phyloP scores from a whole-genome alignment of 345 rosid species.

The Eucalyptus microcorys region DNA sequence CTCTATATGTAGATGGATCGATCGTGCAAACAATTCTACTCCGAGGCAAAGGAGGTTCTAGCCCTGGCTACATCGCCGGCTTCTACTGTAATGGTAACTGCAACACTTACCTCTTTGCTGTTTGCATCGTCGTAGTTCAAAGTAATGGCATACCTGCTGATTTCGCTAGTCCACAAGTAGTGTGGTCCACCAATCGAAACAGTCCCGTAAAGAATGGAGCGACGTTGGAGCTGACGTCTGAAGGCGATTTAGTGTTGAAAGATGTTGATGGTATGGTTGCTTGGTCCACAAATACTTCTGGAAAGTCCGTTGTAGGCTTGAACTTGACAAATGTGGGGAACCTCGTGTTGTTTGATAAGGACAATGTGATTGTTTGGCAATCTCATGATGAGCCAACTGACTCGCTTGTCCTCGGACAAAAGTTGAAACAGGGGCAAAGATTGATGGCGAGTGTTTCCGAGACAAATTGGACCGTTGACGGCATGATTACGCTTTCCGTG shows the following conservation, averaged over 20 bases:
- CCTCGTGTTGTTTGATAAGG: no score
- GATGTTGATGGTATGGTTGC: no score
- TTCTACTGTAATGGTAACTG: no score
- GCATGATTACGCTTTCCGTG: fast-evolving
- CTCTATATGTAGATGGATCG: fast-evolving
- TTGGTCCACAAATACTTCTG: no score
- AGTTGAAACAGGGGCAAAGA: fast-evolving
- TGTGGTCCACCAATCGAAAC: no score
- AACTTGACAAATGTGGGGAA: no score
- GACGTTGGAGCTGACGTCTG: fast-evolving
- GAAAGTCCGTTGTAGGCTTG: no score
- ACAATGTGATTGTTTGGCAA: fast-evolving
- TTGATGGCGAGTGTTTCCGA: fast-evolving
- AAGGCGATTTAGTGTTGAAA: no score
- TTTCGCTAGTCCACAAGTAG: no score
- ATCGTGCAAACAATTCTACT: fast-evolving
- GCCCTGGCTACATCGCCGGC: fast-evolving
- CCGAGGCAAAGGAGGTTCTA: fast-evolving
- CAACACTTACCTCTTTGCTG: no score
- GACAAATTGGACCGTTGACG: no score
- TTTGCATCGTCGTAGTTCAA: fast-evolving
- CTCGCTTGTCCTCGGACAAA: no score
- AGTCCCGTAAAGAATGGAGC: fast-evolving
- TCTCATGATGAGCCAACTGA: fast-evolving
- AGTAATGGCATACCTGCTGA: fast-evolving